These are phyloP conservation scores for Tanozyma kutaoensis DNA, from an alignment of 805 yeast genomes.

Conservation along the genomic window DNA sequence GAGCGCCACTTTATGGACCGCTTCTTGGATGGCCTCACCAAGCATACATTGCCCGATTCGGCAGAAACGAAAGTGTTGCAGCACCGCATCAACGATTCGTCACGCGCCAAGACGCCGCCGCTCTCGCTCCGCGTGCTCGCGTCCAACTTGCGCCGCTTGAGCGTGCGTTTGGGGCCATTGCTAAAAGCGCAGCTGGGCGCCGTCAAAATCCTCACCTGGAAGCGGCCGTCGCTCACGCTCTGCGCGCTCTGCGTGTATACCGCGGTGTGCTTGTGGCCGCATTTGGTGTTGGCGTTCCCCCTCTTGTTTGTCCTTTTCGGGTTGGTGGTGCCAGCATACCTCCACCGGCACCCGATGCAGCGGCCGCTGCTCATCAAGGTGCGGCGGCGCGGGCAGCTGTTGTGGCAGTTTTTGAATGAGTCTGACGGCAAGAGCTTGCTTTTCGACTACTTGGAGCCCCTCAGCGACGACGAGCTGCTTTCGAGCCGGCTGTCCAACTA, in stretches of 20 bases:
- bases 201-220: conserved; percentile 59
- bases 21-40: conserved; percentile 38
- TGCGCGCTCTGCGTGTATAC: conserved; percentile 48
- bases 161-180: conserved; percentile 31
- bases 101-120: conserved; percentile 30
- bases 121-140: conserved; percentile 41
- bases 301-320: conserved; percentile 39
- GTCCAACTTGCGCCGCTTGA: not conserved
- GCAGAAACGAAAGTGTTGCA: conserved; percentile 34
- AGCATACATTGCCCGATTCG: conserved; percentile 34
- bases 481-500: too few species aligned
- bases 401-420: conserved; percentile 27
- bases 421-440: conserved; percentile 18
- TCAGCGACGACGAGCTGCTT: too few species aligned
- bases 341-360: conserved; percentile 50
- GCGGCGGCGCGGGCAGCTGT: conserved; percentile 39
- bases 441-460: conserved; percentile 11
- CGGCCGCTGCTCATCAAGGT: conserved; percentile 30
- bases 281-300: conserved; percentile 52
- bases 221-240: conserved; percentile 56
- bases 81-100: conserved; percentile 29
- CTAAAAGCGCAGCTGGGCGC: conserved; percentile 51
- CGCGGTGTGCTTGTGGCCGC: conserved; percentile 58
- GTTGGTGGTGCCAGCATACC: conserved; percentile 58
- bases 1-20: conserved; percentile 43